phyloP scores from a whole-genome alignment of 164 flowering plant genomes.

The Vitis riparia region DNA sequence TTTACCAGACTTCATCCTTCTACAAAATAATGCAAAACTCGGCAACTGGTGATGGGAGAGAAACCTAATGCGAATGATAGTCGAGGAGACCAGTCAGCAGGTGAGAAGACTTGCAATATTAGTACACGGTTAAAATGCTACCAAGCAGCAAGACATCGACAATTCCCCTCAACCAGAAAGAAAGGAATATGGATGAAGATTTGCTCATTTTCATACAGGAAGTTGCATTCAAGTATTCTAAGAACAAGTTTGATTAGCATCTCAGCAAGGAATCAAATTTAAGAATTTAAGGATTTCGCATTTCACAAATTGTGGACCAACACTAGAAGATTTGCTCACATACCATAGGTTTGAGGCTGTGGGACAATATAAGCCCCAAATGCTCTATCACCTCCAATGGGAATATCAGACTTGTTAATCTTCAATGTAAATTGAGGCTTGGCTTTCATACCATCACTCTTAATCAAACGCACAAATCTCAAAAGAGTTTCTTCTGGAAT shows the following conservation, averaged over 20 bases:
- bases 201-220: no score
- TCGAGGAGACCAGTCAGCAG: no score
- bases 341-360: constrained; percentile 63
- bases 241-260: background rate
- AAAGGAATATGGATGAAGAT: no score
- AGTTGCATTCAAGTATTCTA: no score
- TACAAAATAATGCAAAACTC: no score
- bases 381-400: constrained; percentile 59
- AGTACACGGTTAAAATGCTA: no score
- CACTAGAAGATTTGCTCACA: background rate
- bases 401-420: constrained; percentile 75
- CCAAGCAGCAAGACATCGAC: no score
- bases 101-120: no score
- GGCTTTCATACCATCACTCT: constrained; percentile 74
- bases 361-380: constrained; percentile 78
- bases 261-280: background rate
- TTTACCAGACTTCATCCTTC: no score
- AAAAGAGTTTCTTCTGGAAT: constrained; percentile 85
- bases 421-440: constrained; percentile 82
- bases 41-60: no score
- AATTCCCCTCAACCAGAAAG: no score
- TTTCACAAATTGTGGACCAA: background rate
- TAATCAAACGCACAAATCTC: constrained; percentile 78
- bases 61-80: no score
- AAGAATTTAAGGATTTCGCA: background rate